phyloP scores from a whole-genome alignment of 495 filamentous ascomycete species.

The Podospora conica region DNA sequence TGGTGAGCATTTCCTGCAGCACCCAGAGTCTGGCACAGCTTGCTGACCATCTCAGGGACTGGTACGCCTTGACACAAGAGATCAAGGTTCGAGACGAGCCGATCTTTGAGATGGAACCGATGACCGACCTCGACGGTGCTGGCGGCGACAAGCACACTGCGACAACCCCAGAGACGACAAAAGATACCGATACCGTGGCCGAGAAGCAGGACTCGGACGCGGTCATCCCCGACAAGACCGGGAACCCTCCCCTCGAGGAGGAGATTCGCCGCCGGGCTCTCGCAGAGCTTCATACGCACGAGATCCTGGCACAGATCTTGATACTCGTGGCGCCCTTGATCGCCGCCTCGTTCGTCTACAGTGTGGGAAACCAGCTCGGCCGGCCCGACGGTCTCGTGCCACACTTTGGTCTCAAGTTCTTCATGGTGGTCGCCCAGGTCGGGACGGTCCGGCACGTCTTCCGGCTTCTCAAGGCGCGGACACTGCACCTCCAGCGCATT shows the following conservation, averaged over 20 bases:
- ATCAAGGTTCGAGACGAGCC: slow-evolving; percentile 43
- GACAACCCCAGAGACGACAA: slow-evolving; percentile 8
- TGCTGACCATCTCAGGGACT: slow-evolving; percentile 55
- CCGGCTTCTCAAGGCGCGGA: slow-evolving; percentile 69
- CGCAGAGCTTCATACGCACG: slow-evolving; percentile 65
- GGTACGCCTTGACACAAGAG: slow-evolving; percentile 79
- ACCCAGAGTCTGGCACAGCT: neutral
- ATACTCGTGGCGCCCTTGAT: slow-evolving; percentile 77
- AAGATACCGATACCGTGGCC: slow-evolving; percentile 35
- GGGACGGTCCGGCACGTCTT: slow-evolving; percentile 75
- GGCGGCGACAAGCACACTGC: slow-evolving; percentile 9
- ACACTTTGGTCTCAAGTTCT: slow-evolving; percentile 90
- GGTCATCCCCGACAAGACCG: neutral
- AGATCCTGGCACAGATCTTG: slow-evolving; percentile 62
- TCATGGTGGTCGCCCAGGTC: slow-evolving; percentile 81
- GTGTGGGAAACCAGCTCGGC: slow-evolving; percentile 67
- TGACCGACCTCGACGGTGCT: slow-evolving; percentile 36
- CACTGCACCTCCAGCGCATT: slow-evolving; percentile 73
- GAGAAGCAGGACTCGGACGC: slow-evolving; percentile 26
- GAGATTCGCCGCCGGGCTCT: slow-evolving; percentile 34
- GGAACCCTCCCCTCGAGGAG: neutral
- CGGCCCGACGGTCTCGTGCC: slow-evolving; percentile 81
- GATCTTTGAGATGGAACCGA: slow-evolving; percentile 42
- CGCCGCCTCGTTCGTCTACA: slow-evolving; percentile 73
- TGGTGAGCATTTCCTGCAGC: slow-evolving; percentile 52